Percentiles rank a stretch among this genome's conserved stretches.
Conservation (phyloP, 176 grass and related monocot species). For the Phyllostachys edulis region DNA sequence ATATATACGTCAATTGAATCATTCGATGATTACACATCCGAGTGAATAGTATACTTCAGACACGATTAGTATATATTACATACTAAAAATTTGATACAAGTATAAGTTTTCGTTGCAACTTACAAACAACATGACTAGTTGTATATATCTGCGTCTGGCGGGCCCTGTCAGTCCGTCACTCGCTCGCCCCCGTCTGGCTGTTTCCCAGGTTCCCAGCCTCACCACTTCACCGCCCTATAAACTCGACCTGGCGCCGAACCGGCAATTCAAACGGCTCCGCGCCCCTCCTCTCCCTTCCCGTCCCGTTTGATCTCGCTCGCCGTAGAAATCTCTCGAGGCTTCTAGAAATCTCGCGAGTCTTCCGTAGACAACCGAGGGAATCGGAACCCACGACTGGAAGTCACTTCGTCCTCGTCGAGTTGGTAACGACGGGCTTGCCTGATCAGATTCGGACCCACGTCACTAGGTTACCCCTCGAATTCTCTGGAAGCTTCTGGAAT, state of each 20-base stretch:
- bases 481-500: conserved; percentile 12
- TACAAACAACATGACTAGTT: no score
- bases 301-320: neutral
- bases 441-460: neutral
- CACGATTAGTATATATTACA: no score
- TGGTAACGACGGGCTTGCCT: neutral
- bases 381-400: neutral
- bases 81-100: no score
- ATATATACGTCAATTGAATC: no score
- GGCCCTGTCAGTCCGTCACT: no score
- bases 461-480: neutral
- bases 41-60: no score
- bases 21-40: no score
- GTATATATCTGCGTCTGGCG: no score
- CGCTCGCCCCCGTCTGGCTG: neutral
- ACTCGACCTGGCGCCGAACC: neutral
- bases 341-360: neutral
- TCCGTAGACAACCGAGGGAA: neutral
- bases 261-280: conserved; percentile 1
- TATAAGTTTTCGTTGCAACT: no score
- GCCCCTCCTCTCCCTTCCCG: neutral
- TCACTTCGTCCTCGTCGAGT: neutral
- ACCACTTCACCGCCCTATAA: neutral
- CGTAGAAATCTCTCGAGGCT: conserved; percentile 7
- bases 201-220: neutral